These are phyloP conservation scores for Russula abietina DNA, from an alignment of 768 basidiomycete species.

Conservation along the genomic window DNA sequence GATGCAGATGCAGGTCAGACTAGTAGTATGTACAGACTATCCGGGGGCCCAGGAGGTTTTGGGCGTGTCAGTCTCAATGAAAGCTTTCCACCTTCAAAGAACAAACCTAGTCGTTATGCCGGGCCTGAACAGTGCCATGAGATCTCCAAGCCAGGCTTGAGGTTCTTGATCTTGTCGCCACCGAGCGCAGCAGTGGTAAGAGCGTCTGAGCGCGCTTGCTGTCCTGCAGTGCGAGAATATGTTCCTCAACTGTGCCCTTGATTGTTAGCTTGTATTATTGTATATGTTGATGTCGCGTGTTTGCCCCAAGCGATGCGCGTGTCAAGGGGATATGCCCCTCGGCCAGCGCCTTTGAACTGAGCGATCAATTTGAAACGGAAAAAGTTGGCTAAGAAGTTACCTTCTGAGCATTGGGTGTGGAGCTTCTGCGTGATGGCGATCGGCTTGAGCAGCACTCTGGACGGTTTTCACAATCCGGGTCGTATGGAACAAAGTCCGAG, in stretches of 20 bases:
- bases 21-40: background rate
- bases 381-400: too few species aligned
- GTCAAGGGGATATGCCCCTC: too few species aligned
- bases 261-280: conserved; percentile 89
- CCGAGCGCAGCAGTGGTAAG: conserved; percentile 79
- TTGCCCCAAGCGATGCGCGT: conserved; percentile 86
- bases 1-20: background rate
- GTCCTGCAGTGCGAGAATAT: conserved; percentile 86
- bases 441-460: background rate
- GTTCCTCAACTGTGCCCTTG: conserved; percentile 79
- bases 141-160: conserved; percentile 79
- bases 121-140: conserved; percentile 71
- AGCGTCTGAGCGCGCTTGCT: conserved; percentile 81
- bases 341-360: too few species aligned
- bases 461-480: background rate
- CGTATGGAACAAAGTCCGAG: background rate
- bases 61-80: background rate
- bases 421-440: background rate
- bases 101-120: conserved; percentile 42
- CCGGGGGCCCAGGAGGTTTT: background rate
- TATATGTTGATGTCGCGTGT: conserved; percentile 79
- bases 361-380: too few species aligned
- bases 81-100: background rate
- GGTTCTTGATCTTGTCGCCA: conserved; percentile 81
- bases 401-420: too few species aligned